Base-by-base conservation (phyloP, 202 grass and related monocot species). In the Zizania palustris region DNA sequence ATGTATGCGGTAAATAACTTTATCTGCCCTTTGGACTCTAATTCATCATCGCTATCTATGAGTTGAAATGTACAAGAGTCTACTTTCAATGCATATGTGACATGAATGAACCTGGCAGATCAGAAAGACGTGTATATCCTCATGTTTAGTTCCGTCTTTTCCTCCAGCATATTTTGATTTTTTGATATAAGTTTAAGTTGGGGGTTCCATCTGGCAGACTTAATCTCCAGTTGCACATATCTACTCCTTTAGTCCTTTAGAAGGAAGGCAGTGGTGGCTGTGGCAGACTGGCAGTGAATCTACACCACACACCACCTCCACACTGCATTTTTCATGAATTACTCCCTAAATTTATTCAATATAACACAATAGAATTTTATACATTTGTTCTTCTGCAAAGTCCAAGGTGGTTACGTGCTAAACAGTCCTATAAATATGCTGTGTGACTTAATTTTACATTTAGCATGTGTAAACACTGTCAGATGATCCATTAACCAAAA, bases 1-100 rank as follows among this genome's bases (percentile, higher is more conserved):
- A 62, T 35, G 19, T 5, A 80, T 74, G 55, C 40, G 16, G 6
- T 37, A 54, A 79, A 62, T 68, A 21, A 36, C 5, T 60, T 43
- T n/a, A 67, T 45, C 45, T 63, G 46, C 61, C 79, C 14, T 40
- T 79, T 50, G 63, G 48, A 73, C 48, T 40, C 62, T 63, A 46
- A 11, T 50, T 19, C 3, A 0, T 20, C 22, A 41, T 48, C 49
- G 2, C 45, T 28, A 28, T 48, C 63, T 71, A 71, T 43, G 44
- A 19, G 37, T 12, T 37, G 34, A 67, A 68, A 51, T 21, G 4
- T 41, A 45, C 20, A 69, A 18, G 16, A 79, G 51, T 53, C 35
- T 63, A 59, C 13, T 57, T 46, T 6, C 1, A 28, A 28, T 28
- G 28, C 28, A 28, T 28, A 28, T 28, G 28, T 28, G 28, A 28